These are phyloP conservation scores for Mycena rosella DNA, from an alignment of 768 basidiomycete genomes.

Conservation along the genomic window DNA sequence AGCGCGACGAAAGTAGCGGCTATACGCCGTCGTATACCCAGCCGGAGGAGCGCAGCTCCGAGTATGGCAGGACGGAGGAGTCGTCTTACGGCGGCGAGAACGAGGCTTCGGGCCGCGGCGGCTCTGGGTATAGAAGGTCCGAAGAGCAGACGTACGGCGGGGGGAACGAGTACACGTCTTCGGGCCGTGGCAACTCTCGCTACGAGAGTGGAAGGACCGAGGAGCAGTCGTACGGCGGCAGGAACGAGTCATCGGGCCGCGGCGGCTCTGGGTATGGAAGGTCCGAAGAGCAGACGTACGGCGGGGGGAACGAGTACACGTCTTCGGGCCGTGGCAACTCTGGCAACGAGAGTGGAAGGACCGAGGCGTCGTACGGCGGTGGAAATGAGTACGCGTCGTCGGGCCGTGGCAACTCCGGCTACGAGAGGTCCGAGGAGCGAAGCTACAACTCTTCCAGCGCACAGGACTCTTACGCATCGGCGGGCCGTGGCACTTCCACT, in stretches of 20 bases:
- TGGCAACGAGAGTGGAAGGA: constrained; percentile 23
- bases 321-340: neutral
- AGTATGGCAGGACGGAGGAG: constrained; percentile 12
- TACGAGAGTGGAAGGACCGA: constrained; percentile 30
- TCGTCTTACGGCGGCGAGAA: constrained; percentile 18
- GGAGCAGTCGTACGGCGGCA: constrained; percentile 29
- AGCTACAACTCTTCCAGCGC: constrained; percentile 7
- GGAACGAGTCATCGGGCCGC: constrained; percentile 4
- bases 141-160: constrained; percentile 7
- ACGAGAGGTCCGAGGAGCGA: constrained; percentile 30
- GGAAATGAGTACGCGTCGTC: constrained; percentile 38
- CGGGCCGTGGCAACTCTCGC: neutral
- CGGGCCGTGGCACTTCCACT: neutral
- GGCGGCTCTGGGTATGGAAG: no score
- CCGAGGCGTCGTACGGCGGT: constrained; percentile 32
- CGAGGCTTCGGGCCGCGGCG: neutral
- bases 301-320: constrained; percentile 26
- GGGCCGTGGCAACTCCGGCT: constrained; percentile 24
- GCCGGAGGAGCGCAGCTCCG: constrained; percentile 16
- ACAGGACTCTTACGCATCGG: constrained; percentile 8
- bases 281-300: neutral
- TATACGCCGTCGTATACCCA: constrained; percentile 23
- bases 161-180: constrained; percentile 22
- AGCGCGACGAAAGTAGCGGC: constrained; percentile 9
- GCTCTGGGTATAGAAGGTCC: no score